Evolutionary conservation across 306 rosid genomes (phyloP), one percentile per base, ranked within the genome.

Genomic region (Corylus americana): DNA sequence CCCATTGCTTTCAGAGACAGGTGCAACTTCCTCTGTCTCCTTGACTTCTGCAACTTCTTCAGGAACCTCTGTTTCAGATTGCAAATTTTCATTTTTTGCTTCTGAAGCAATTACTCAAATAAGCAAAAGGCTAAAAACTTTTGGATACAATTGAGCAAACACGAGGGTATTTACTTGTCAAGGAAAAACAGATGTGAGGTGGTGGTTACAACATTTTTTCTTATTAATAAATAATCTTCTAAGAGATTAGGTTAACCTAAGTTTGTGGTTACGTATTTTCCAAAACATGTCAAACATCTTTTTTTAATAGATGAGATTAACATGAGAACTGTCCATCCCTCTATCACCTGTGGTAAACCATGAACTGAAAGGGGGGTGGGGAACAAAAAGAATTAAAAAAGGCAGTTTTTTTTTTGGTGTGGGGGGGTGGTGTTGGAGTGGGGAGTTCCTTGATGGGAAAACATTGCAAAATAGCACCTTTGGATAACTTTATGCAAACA

Each of bases 1-100:
- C 69, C 74, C 83, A 74, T 82, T 77, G 89, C 82, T 84, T 64
- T 85, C 90, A 58, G 84, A 85, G 75, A 75, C 82, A 75, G 90
- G 74, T 11, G 86, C 75, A 82, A 71, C 64, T 80, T 88, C 97
- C 66, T 74, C 87, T 9, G 85, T 79, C 84, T 88, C 97, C 84
- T 89, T 92, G 68, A 68, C 79, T 80, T 87, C 95, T 63, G 77
- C 79, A 82, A 67, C 85, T 86, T 90, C 99, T 70, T 85, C 90
- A 86, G 74, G 74, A 55, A 78, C 91, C 78, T 89, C 96, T 4
- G 80, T 84, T 81, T 89, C 91, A 29, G 92, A 87, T 70, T 53
- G 82, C 49, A 78, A 80, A 66, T 77, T 86, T 54, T 92, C 96
- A 81, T 87, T 83, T 83, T 88, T 90, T 70, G 82, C 78, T 81